Evolutionary conservation across 2,329 filamentous ascomycete species (phyloP).

Genomic region (Trichoderma arundinaceum): DNA sequence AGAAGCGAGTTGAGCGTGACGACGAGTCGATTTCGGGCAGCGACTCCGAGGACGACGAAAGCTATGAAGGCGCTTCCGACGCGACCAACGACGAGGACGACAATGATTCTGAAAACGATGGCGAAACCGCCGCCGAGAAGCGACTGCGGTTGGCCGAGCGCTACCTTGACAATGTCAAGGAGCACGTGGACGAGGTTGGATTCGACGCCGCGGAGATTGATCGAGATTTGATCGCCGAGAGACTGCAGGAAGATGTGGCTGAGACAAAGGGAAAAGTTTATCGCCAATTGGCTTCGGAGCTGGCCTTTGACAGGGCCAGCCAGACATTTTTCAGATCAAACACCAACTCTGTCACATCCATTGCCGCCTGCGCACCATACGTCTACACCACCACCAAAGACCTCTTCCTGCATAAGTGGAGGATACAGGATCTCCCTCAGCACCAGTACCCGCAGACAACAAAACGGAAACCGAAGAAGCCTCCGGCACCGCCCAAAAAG

Average conservation of each 20-base stretch:
- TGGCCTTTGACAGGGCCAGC: slow-evolving; percentile 70
- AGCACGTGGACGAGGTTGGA: slow-evolving; percentile 78
- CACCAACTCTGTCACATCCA: slow-evolving; percentile 75
- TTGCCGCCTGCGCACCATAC: slow-evolving; percentile 79
- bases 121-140: slow-evolving; percentile 88
- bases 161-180: slow-evolving; percentile 87
- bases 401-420: slow-evolving; percentile 85
- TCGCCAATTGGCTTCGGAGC: slow-evolving; percentile 73
- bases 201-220: slow-evolving; percentile 96
- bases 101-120: slow-evolving; percentile 69
- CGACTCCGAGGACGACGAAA: slow-evolving; percentile 71
- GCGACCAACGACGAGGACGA: slow-evolving; percentile 54
- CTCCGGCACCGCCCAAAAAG: slow-evolving; percentile 62
- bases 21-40: slow-evolving; percentile 89
- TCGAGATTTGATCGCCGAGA: slow-evolving; percentile 86
- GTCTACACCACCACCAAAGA: slow-evolving; percentile 91
- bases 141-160: slow-evolving; percentile 86
- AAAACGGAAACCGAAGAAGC: slow-evolving; percentile 63
- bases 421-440: slow-evolving; percentile 69
- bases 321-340: slow-evolving; percentile 80
- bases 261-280: slow-evolving; percentile 92
- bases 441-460: slow-evolving; percentile 66
- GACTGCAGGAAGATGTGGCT: slow-evolving; percentile 88
- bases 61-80: slow-evolving; percentile 47
- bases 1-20: slow-evolving; percentile 59